These are phyloP conservation scores for Hygrophorus pudorinus DNA, from an alignment of 768 basidiomycete genomes.

Conservation along the genomic window DNA sequence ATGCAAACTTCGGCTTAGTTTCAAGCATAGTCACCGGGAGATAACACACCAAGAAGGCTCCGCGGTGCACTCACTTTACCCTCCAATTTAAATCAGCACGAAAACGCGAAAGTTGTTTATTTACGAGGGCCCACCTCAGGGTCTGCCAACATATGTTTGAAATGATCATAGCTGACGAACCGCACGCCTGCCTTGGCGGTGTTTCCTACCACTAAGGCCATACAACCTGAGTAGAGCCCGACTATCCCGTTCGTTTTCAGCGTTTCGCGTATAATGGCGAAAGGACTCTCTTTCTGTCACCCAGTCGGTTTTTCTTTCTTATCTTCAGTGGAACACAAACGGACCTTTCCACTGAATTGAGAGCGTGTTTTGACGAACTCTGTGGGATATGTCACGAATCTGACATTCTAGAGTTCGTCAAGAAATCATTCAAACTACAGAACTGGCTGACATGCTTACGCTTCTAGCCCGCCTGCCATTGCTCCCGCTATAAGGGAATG, in stretches of 20 bases:
- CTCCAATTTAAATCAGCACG: constrained; percentile 27
- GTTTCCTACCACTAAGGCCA: constrained; percentile 86
- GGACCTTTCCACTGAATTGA: constrained; percentile 78
- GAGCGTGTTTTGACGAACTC: constrained; percentile 92
- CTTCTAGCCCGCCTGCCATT: constrained; percentile 88
- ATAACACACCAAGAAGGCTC: constrained; percentile 61
- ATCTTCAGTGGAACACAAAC: constrained; percentile 8
- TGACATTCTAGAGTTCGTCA: constrained; percentile 33
- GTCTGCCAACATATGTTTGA: constrained; percentile 79
- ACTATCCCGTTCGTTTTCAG: constrained; percentile 61
- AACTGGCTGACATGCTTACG: constrained; percentile 38
- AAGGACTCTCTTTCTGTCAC: constrained; percentile 47
- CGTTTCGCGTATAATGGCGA: constrained; percentile 68
- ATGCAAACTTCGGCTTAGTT: not conserved
- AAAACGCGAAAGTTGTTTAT: constrained; percentile 1
- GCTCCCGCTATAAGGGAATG: constrained; percentile 88
- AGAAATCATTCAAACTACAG: constrained; percentile 9
- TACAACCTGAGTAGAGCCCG: constrained; percentile 91
- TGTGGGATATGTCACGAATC: constrained; percentile 80
- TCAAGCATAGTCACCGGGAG: not conserved
- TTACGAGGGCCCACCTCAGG: constrained; percentile 45
- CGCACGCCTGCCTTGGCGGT: constrained; percentile 91
- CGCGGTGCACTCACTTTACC: constrained; percentile 85
- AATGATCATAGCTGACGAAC: constrained; percentile 90
- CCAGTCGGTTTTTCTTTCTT: not conserved